Evolutionary conservation across 192 early-diverging fungal genomes (phyloP).

Genomic region (Coemansia sp.): DNA sequence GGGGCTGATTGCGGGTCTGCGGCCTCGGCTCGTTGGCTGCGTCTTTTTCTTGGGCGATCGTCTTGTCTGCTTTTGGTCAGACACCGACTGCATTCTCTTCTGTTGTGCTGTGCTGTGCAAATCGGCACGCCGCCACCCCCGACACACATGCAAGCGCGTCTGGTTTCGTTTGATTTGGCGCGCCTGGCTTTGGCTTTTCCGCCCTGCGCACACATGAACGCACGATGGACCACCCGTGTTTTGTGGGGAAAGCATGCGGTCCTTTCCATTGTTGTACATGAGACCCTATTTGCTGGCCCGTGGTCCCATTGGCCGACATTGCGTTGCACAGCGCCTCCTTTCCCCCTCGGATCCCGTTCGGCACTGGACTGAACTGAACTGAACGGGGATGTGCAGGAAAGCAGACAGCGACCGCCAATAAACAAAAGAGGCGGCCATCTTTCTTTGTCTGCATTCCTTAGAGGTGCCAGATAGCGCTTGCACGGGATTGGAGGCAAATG

Average conservation of each 20-base stretch:
- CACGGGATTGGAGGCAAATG: not conserved
- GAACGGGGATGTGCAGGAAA: not conserved
- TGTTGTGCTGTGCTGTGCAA: no score
- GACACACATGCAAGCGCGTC: no score
- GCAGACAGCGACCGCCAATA: not conserved
- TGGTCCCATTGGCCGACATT: not conserved
- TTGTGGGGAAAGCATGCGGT: constrained; percentile 2
- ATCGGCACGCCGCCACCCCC: constrained; percentile 3
- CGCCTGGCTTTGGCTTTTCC: no score
- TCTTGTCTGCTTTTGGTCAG: constrained; percentile 11
- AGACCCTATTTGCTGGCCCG: constrained; percentile 7
- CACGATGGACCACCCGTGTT: not conserved
- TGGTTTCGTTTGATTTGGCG: not conserved
- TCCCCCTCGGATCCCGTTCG: not conserved
- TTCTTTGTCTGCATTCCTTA: not conserved
- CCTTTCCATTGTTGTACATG: not conserved
- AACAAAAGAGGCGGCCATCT: not conserved
- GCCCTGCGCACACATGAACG: not conserved
- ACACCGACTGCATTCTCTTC: no score
- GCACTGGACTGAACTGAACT: no score
- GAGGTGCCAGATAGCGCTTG: not conserved
- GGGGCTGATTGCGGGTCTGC: not conserved
- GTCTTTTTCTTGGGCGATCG: constrained; percentile 8
- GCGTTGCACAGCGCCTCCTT: not conserved
- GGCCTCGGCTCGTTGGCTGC: not conserved